Conservation (phyloP, 2,329 filamentous ascomycete species). For the Ascosphaera acerosa region DNA sequence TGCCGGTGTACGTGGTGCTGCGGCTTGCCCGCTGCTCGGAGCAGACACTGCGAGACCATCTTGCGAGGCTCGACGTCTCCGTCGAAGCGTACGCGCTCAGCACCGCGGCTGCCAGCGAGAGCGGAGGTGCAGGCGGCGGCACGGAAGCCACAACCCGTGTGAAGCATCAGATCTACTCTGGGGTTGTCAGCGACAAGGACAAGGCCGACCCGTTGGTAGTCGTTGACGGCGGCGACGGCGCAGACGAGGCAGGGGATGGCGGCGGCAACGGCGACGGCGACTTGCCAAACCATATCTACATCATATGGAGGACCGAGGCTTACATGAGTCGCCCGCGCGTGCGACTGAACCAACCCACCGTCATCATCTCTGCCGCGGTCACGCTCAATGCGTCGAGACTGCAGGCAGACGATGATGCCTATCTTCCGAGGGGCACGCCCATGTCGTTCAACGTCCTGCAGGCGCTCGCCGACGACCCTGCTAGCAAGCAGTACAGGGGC, state of each 20-base stretch:
- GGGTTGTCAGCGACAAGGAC: constrained; percentile 13
- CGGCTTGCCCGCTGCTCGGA: constrained; percentile 26
- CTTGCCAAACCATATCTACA: constrained; percentile 16
- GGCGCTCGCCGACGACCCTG: constrained; percentile 25
- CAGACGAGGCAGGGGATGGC: constrained; percentile 20
- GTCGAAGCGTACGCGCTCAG: constrained; percentile 25
- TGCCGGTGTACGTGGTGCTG: constrained; percentile 26
- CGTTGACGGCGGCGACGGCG: constrained; percentile 18
- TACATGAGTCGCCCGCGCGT: constrained; percentile 23
- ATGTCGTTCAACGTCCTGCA: constrained; percentile 33
- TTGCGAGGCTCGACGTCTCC: constrained; percentile 24
- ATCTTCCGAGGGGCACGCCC: constrained; percentile 28
- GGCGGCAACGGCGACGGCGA: constrained; percentile 17
- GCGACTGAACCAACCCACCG: constrained; percentile 28
- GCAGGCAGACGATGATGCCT: constrained; percentile 22
- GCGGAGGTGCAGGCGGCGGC: no score
- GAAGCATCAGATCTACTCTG: constrained; percentile 20
- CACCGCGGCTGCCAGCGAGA: constrained; percentile 17
- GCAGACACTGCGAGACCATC: constrained; percentile 21
- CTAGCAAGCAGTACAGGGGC: constrained; percentile 17
- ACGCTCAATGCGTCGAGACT: constrained; percentile 20
- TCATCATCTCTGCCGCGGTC: constrained; percentile 27
- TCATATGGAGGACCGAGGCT: constrained; percentile 21
- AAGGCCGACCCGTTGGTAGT: constrained; percentile 21
- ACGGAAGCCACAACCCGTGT: constrained; percentile 11